phyloP scores from a whole-genome alignment of 306 rosid genomes.

The Nissolia schottii region DNA sequence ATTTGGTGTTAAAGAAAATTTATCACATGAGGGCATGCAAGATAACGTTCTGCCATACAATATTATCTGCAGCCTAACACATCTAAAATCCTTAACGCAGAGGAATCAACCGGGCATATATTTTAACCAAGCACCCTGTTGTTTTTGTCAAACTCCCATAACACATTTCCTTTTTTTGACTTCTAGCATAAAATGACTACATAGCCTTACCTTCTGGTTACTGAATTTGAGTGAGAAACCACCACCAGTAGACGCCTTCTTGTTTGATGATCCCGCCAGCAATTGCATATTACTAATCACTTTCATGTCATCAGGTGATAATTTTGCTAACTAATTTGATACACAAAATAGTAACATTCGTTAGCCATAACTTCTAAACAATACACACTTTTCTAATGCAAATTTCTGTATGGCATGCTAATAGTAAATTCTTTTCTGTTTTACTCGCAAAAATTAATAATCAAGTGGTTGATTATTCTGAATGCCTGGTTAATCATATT shows the following conservation, averaged over 20 bases:
- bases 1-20: not conserved
- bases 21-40: not conserved
- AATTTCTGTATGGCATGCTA: not conserved
- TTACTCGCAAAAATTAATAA: not conserved
- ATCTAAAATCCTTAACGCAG: not conserved
- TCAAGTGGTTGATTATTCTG: not conserved
- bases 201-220: constrained; percentile 57
- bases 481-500: constrained; percentile 1
- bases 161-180: not conserved
- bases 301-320: constrained; percentile 82
- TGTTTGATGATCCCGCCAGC: constrained; percentile 51
- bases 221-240: constrained; percentile 83
- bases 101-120: not conserved
- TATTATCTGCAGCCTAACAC: not conserved
- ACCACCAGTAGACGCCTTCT: constrained; percentile 36
- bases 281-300: constrained; percentile 70
- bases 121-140: not conserved
- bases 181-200: constrained; percentile 8
- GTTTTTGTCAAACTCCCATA: not conserved
- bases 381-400: not conserved
- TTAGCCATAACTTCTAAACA: constrained; percentile 6
- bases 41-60: not conserved
- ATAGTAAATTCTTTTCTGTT: not conserved
- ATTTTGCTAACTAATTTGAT: constrained; percentile 66
- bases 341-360: not conserved